These are phyloP conservation scores for Quercus robur DNA, from an alignment of 306 rosid genomes.

Conservation along the genomic window DNA sequence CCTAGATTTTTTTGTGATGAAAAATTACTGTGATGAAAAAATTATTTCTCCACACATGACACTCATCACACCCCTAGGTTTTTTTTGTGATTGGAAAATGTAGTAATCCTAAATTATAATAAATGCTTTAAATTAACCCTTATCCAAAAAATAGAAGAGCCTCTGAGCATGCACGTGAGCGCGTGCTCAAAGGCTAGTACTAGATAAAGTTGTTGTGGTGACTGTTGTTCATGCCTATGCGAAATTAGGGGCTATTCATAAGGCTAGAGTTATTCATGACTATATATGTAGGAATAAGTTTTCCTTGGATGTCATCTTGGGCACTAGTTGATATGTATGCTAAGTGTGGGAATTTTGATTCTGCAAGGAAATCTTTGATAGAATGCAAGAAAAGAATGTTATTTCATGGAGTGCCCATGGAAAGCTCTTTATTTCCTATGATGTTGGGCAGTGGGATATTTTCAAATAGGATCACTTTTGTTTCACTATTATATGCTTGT, in stretches of 20 bases:
- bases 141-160: no score
- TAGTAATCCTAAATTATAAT: no score
- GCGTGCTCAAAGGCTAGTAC: constrained; percentile 3
- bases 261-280: constrained; percentile 52
- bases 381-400: constrained; percentile 66
- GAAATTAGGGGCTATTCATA: constrained; percentile 67
- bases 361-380: constrained; percentile 57
- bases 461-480: constrained; percentile 62
- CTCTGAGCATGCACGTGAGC: no score
- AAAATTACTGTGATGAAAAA: no score
- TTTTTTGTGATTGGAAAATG: no score
- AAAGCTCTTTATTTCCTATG: constrained; percentile 51
- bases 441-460: constrained; percentile 50
- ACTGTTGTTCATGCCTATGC: constrained; percentile 72
- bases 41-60: no score
- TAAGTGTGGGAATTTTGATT: constrained; percentile 64
- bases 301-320: constrained; percentile 60
- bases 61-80: no score
- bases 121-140: no score
- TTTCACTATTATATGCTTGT: constrained; percentile 77
- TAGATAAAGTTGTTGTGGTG: constrained; percentile 69
- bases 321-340: constrained; percentile 79
- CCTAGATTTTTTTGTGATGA: no score
- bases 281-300: constrained; percentile 42
- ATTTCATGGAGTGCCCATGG: constrained; percentile 69